Evolutionary conservation across 352 stramenopile species (phyloP), one percentile per base, ranked within the genome.

Genomic region (Globisporangium ultimum): DNA sequence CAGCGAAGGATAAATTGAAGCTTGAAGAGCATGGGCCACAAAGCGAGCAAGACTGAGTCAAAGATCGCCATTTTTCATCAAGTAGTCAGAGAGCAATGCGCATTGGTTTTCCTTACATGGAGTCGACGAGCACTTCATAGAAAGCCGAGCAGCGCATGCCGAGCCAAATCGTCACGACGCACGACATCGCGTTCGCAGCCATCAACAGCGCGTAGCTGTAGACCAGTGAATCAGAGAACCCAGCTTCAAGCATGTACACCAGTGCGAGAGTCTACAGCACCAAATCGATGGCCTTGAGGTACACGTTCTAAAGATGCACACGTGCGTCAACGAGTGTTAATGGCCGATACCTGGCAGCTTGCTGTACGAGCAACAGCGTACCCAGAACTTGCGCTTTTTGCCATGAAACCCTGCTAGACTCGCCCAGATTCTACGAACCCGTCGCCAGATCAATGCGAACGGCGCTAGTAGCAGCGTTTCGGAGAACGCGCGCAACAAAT

Each of bases 1-100:
- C 60, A 1, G 72, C 61, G 15, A 66, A 45, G 13, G 61, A 40
- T 17, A 81, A 42, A 42, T 78, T 69, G 48, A 81, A 81, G 2
- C 54, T 56, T 17, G 14, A 7, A 17, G 9, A 11, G 14, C n/a
- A n/a, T n/a, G n/a, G n/a, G n/a, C n/a, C n/a, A 50, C 7, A 9
- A 7, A 41, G 45, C 45, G n/a, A 8, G n/a, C n/a, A 7, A 50
- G n/a, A n/a, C n/a, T n/a, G n/a, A n/a, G n/a, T n/a, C n/a, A n/a
- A n/a, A n/a, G n/a, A n/a, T n/a, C n/a, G n/a, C n/a, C n/a, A n/a
- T n/a, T n/a, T n/a, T n/a, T n/a, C n/a, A n/a, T n/a, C n/a, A n/a
- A n/a, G n/a, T n/a, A n/a, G n/a, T 7, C 36, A 41, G 12, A n/a
- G n/a, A n/a, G n/a, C n/a, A n/a, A 41, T 13, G 12, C 12, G 36